These are phyloP conservation scores for Pseudogymnoascus sp. DNA, from an alignment of 2,329 filamentous ascomycete genomes.

Conservation along the genomic window DNA sequence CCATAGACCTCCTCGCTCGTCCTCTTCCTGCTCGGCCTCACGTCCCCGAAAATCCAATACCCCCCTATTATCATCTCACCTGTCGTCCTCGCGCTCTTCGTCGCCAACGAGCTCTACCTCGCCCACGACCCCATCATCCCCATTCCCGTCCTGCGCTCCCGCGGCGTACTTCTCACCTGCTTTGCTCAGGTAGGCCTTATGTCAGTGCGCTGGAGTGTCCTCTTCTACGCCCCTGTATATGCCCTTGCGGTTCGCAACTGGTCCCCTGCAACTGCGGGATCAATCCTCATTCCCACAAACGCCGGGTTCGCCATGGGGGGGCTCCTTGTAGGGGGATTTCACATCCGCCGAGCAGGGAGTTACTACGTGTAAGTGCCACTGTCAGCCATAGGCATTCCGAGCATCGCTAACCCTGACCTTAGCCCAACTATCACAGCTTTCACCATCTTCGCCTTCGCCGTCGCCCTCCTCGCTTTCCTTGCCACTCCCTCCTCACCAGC, in stretches of 20 bases:
- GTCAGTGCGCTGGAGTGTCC: conserved; percentile 69
- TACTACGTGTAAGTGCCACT: conserved; percentile 52
- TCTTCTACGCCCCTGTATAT: conserved; percentile 76
- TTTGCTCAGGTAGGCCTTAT: conserved; percentile 68
- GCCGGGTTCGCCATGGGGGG: conserved; percentile 68
- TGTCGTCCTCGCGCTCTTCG: conserved; percentile 41
- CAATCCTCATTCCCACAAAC: conserved; percentile 75
- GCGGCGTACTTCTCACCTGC: conserved; percentile 64
- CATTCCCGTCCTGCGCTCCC: conserved; percentile 57
- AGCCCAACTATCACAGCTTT: conserved; percentile 51
- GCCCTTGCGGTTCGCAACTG: conserved; percentile 67
- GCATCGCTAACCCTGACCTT: neutral
- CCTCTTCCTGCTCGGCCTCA: conserved; percentile 62
- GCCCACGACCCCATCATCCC: conserved; percentile 68
- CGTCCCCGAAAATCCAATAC: conserved; percentile 51
- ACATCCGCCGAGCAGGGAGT: conserved; percentile 62
- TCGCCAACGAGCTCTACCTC: conserved; percentile 53
- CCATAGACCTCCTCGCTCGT: conserved; percentile 53
- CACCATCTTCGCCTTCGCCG: conserved; percentile 49
- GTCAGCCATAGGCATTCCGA: neutral
- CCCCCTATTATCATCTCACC: conserved; percentile 53
- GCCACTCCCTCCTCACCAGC: conserved; percentile 44
- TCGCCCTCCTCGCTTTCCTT: conserved; percentile 47
- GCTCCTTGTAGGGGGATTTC: conserved; percentile 62
- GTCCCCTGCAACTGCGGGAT: conserved; percentile 59